Conservation (phyloP, 352 stramenopile genomes). For the Phytopythium cucurbitacearum region DNA sequence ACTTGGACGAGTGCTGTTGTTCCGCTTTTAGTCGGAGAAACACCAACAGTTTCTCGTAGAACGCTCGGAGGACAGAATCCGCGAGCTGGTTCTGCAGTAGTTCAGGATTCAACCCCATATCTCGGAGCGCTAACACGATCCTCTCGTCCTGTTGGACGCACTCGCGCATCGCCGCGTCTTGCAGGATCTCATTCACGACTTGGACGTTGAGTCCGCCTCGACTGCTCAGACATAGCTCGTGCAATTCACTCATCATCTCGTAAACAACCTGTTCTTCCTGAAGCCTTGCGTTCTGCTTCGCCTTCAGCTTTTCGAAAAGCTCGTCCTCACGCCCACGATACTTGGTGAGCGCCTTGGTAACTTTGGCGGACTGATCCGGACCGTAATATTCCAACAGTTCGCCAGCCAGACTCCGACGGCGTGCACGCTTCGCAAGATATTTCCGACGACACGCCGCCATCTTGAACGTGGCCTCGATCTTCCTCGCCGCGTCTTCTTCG, state of each 20-base stretch:
- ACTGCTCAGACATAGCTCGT: slow-evolving; percentile 27
- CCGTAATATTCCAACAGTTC: slow-evolving; percentile 43
- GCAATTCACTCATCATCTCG: slow-evolving; percentile 38
- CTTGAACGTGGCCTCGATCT: slow-evolving; percentile 33
- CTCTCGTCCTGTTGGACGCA: slow-evolving; percentile 34
- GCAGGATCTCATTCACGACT: slow-evolving; percentile 47
- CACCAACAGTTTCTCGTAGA: slow-evolving; percentile 49
- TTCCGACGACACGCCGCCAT: slow-evolving; percentile 24
- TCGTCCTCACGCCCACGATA: slow-evolving; percentile 38
- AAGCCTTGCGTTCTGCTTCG: slow-evolving; percentile 19
- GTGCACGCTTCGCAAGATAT: slow-evolving; percentile 27
- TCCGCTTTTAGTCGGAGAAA: slow-evolving; percentile 20
- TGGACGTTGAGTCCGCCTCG: slow-evolving; percentile 26
- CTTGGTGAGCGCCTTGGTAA: slow-evolving; percentile 34
- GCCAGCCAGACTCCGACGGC: slow-evolving; percentile 23
- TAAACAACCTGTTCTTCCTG: slow-evolving; percentile 18
- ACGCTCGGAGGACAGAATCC: slow-evolving; percentile 35
- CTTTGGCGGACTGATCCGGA: slow-evolving; percentile 17
- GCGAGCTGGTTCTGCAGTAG: slow-evolving; percentile 41
- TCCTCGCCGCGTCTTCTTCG: slow-evolving; percentile 23
- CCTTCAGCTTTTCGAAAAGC: slow-evolving; percentile 26
- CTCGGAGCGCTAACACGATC: slow-evolving; percentile 47
- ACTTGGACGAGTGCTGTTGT: slow-evolving; percentile 1
- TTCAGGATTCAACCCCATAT: slow-evolving; percentile 63
- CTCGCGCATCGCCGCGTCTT: slow-evolving; percentile 34